Evolutionary conservation across 306 rosid species (phyloP).

Genomic region (Ziziphus jujuba): DNA sequence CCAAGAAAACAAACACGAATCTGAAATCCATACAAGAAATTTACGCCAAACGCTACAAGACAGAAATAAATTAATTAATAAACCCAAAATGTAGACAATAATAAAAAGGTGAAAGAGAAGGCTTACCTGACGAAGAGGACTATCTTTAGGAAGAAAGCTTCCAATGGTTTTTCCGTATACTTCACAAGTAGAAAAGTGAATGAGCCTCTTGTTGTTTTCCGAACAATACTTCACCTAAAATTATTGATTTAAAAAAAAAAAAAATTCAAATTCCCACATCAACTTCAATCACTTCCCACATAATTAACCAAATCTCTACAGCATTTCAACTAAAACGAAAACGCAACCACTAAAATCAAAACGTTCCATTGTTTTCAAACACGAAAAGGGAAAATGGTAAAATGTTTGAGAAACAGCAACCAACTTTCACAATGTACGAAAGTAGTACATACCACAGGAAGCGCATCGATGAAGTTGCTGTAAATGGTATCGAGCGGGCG

Average conservation of each 20-base stretch:
- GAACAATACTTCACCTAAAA: slow-evolving; percentile 87
- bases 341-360: slow-evolving; percentile 12
- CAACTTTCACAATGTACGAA: background rate
- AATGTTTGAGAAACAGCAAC: background rate
- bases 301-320: slow-evolving; percentile 12
- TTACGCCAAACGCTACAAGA: background rate
- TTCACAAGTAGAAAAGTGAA: slow-evolving; percentile 95
- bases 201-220: slow-evolving; percentile 79
- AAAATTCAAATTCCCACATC: slow-evolving; percentile 19
- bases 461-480: slow-evolving; percentile 92
- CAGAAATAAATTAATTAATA: background rate
- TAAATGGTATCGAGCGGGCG: slow-evolving; percentile 91
- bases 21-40: background rate
- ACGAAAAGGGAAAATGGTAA: background rate
- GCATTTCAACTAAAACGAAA: slow-evolving; percentile 13
- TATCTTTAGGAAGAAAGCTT: slow-evolving; percentile 86
- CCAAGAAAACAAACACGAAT: slow-evolving; percentile 22
- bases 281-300: slow-evolving; percentile 23
- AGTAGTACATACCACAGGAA: slow-evolving; percentile 69
- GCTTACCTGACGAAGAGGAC: slow-evolving; percentile 81
- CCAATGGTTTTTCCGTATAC: slow-evolving; percentile 96
- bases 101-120: slow-evolving; percentile 26
- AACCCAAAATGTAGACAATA: background rate
- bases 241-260: slow-evolving; percentile 4
- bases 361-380: background rate